These are phyloP conservation scores for Theobroma cacao DNA, from an alignment of 345 rosid genomes.

Conservation along the genomic window DNA sequence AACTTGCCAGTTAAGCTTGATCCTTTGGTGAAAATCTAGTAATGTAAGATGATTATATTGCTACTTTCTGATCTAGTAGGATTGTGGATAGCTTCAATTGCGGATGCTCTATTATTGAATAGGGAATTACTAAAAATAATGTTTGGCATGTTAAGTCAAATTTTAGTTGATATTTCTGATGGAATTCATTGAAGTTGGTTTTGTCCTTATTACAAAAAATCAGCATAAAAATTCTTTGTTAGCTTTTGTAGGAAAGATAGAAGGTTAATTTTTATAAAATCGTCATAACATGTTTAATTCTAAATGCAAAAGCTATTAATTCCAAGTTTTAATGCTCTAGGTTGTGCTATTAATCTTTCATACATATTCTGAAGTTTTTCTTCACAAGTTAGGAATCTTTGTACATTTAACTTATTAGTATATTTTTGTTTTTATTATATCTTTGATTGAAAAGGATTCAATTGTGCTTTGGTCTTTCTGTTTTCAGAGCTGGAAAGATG, in stretches of 20 bases:
- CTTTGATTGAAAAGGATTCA: conserved; percentile 4
- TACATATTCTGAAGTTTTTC: background rate
- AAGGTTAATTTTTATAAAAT: background rate
- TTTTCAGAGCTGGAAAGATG: conserved; percentile 55
- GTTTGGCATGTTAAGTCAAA: background rate
- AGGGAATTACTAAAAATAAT: background rate
- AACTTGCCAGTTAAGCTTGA: background rate
- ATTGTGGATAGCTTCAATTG: background rate
- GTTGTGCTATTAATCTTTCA: background rate
- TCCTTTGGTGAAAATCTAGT: background rate
- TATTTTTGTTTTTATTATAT: background rate
- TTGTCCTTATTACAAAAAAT: background rate
- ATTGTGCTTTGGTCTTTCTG: conserved; percentile 3
- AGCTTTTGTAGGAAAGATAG: background rate
- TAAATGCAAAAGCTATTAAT: background rate
- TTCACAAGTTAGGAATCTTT: background rate
- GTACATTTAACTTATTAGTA: background rate
- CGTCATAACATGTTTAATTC: background rate
- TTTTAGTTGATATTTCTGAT: background rate
- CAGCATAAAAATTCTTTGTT: background rate
- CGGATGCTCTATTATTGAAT: background rate
- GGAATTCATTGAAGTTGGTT: background rate
- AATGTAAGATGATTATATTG: background rate
- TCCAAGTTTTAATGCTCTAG: background rate
- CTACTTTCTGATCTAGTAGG: background rate